Evolutionary conservation across 495 filamentous ascomycete species (phyloP).

Genomic region (Staphylotrichum longicolle): DNA sequence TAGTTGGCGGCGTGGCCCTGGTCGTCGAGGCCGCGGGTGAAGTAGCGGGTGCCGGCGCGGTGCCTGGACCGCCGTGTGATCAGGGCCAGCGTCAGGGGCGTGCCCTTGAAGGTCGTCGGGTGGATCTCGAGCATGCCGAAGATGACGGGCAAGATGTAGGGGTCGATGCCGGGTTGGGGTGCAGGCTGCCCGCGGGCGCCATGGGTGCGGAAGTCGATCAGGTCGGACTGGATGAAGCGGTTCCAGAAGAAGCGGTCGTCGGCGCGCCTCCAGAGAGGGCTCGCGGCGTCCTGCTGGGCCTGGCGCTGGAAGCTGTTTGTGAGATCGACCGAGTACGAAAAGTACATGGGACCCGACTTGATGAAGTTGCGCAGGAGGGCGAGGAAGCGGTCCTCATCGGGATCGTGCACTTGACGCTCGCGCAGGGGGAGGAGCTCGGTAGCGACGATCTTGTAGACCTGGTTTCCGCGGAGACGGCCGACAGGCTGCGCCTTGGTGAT

Average conservation of each 20-base stretch:
- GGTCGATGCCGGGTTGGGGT: slow-evolving; percentile 74
- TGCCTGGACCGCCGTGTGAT: slow-evolving; percentile 85
- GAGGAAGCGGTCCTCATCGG: slow-evolving; percentile 89
- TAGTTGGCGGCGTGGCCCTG: slow-evolving; percentile 93
- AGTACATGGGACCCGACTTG: slow-evolving; percentile 88
- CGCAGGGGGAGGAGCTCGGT: slow-evolving; percentile 94
- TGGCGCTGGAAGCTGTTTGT: slow-evolving; percentile 96
- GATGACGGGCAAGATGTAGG: slow-evolving; percentile 91
- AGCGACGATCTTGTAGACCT: slow-evolving; percentile 84
- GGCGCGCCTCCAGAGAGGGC: slow-evolving; percentile 84
- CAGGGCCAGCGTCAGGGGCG: slow-evolving; percentile 76
- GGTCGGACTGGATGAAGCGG: slow-evolving; percentile 80
- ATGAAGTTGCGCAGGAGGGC: slow-evolving; percentile 72
- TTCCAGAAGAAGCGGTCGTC: slow-evolving; percentile 99
- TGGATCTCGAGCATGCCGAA: slow-evolving; percentile 90
- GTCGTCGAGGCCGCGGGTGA: slow-evolving; percentile 90
- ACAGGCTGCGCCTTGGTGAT: slow-evolving; percentile 93
- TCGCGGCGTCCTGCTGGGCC: slow-evolving; percentile 61
- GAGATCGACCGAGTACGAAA: slow-evolving; percentile 92
- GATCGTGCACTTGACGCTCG: slow-evolving; percentile 85
- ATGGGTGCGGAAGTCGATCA: slow-evolving; percentile 75
- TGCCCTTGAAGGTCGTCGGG: slow-evolving; percentile 74
- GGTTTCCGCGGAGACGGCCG: slow-evolving; percentile 86
- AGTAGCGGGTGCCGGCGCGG: slow-evolving; percentile 86
- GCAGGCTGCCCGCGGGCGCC: slow-evolving; percentile 56